Evolutionary conservation across 345 rosid genomes (phyloP).

Genomic region (Murraya koenigii): DNA sequence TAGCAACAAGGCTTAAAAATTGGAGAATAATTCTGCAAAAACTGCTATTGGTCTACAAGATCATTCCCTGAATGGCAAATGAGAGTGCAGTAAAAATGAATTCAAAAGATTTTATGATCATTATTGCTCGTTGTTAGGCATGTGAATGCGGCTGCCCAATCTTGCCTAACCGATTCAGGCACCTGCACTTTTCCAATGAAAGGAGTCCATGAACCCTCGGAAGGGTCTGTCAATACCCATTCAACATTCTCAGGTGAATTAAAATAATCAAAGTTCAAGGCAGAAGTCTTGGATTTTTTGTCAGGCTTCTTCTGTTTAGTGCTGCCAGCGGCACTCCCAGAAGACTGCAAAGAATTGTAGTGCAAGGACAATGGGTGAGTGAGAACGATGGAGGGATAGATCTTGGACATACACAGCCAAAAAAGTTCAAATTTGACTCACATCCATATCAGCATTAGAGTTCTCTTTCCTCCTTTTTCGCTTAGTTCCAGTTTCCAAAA

Average conservation of each 20-base stretch:
- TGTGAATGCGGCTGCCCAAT: slow-evolving; percentile 35
- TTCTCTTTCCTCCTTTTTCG: slow-evolving; percentile 28
- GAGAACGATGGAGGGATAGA: neutral
- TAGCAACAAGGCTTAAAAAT: neutral
- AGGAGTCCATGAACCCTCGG: slow-evolving; percentile 37
- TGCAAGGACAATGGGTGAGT: neutral
- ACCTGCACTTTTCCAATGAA: slow-evolving; percentile 22
- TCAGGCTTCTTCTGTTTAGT: slow-evolving; percentile 26
- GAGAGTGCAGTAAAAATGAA: neutral
- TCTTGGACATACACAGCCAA: neutral
- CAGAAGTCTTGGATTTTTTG: neutral
- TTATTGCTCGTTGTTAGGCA: slow-evolving; percentile 3
- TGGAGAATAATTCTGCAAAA: neutral
- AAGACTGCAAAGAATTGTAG: slow-evolving; percentile 15
- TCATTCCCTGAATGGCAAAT: neutral
- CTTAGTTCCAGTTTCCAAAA: slow-evolving; percentile 39
- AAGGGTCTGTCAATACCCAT: slow-evolving; percentile 38
- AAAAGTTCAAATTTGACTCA: slow-evolving; percentile 12
- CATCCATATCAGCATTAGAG: slow-evolving; percentile 17
- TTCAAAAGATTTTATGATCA: neutral
- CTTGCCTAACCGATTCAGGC: slow-evolving; percentile 22
- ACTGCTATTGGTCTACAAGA: neutral
- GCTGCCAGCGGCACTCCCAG: slow-evolving; percentile 26
- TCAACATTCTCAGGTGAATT: slow-evolving; percentile 32
- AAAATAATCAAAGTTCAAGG: slow-evolving; percentile 24